Percentiles rank a stretch among this genome's conserved stretches.
Conservation (phyloP, 768 basidiomycete species). For the Mycena indigotica region DNA sequence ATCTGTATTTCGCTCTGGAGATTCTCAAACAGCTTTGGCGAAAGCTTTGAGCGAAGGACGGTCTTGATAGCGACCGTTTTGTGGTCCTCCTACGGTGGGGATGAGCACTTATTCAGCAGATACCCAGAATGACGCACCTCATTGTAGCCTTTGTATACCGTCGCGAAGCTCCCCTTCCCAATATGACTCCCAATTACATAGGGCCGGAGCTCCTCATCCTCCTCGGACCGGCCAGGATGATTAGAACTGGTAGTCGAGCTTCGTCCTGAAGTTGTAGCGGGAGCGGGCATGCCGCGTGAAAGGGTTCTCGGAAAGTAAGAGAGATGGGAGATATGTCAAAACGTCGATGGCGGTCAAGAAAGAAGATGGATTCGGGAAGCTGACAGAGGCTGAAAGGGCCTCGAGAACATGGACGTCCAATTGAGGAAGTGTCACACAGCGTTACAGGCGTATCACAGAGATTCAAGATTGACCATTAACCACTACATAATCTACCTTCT, state of each 20-base stretch:
- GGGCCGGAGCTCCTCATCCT: conserved; percentile 74
- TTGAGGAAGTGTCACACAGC: background rate
- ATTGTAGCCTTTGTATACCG: conserved; percentile 92
- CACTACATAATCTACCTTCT: background rate
- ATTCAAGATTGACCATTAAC: too few relatives aligned
- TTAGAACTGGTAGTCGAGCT: conserved; percentile 18
- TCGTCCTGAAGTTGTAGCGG: conserved; percentile 4
- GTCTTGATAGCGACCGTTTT: conserved; percentile 92
- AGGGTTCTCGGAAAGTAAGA: background rate
- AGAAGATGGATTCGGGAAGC: background rate
- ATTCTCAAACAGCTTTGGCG: conserved; percentile 92
- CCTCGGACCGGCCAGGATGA: conserved; percentile 28
- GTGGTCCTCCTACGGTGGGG: conserved; percentile 65
- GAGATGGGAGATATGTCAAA: background rate
- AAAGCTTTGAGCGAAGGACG: conserved; percentile 84
- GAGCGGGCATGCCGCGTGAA: background rate
- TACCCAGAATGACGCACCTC: conserved; percentile 51
- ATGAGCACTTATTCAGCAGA: background rate
- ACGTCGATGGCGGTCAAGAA: background rate
- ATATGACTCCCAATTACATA: conserved; percentile 78
- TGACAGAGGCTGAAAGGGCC: conserved; percentile 1
- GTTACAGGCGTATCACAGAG: too few relatives aligned
- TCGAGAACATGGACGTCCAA: conserved; percentile 10
- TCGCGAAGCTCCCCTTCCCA: conserved; percentile 93
- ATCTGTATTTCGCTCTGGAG: conserved; percentile 98